Evolutionary conservation across 2,329 filamentous ascomycete species (phyloP).

Genomic region (Trichoderma sp.): DNA sequence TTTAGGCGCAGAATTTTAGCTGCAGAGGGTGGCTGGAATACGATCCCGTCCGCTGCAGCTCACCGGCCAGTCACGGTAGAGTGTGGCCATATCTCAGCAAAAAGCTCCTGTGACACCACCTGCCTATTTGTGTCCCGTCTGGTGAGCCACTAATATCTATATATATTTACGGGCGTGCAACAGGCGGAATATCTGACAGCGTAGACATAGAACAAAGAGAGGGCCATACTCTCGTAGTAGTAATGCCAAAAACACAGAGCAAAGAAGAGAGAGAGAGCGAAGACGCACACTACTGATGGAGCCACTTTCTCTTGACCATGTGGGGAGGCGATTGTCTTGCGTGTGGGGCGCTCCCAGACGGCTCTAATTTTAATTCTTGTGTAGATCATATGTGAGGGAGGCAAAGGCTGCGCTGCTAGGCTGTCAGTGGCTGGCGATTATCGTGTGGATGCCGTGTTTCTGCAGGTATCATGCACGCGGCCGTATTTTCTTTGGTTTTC

Average conservation of each 20-base stretch:
- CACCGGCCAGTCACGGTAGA: constrained; percentile 1
- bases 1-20: constrained; percentile 2
- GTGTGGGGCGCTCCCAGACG: constrained; percentile 21
- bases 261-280: background rate
- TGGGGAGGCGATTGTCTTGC: constrained; percentile 11
- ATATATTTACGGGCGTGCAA: background rate
- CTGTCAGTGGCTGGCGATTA: background rate
- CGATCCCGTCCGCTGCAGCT: constrained; percentile 5
- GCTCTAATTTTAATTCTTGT: constrained; percentile 1
- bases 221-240: background rate
- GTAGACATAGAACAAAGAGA: background rate
- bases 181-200: background rate
- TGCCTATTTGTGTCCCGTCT: background rate
- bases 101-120: constrained; percentile 10
- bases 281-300: background rate
- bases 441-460: background rate
- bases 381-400: constrained; percentile 17
- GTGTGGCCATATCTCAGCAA: background rate
- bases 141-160: background rate
- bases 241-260: background rate
- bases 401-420: background rate
- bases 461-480: constrained; percentile 2
- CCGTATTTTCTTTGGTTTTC: background rate
- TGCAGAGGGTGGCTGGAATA: constrained; percentile 18
- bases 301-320: constrained; percentile 8